These are phyloP conservation scores for Silene uniflora DNA, from an alignment of 148 eudicot species.

Conservation along the genomic window DNA sequence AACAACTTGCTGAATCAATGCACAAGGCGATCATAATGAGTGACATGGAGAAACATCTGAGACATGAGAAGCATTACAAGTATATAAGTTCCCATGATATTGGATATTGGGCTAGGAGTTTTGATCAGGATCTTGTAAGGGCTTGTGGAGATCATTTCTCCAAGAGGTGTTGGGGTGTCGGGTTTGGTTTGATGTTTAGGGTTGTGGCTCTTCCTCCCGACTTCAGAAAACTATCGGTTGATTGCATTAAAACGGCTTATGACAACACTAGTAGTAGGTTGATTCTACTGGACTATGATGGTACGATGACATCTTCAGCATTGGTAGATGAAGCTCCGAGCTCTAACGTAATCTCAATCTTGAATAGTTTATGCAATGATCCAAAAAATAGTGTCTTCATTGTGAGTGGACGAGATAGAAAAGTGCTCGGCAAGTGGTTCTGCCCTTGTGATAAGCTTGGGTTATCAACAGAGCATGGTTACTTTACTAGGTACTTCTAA, in stretches of 20 bases:
- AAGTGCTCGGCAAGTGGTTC: slow-evolving; percentile 62
- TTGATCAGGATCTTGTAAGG: slow-evolving; percentile 67
- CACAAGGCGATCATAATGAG: slow-evolving; percentile 42
- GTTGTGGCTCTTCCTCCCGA: slow-evolving; percentile 67
- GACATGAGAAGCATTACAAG: slow-evolving; percentile 75
- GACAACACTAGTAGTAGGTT: slow-evolving; percentile 43
- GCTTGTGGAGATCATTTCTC: slow-evolving; percentile 63
- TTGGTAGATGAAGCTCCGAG: slow-evolving; percentile 55
- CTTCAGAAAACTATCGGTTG: slow-evolving; percentile 60
- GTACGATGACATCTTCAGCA: slow-evolving; percentile 52
- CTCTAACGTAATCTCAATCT: slow-evolving; percentile 34
- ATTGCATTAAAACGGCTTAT: slow-evolving; percentile 53
- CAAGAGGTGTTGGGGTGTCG: slow-evolving; percentile 82
- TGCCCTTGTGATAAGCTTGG: slow-evolving; percentile 64
- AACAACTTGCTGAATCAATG: slow-evolving; percentile 58
- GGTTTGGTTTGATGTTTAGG: slow-evolving; percentile 65
- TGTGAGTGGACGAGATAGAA: slow-evolving; percentile 68
- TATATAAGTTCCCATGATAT: slow-evolving; percentile 79
- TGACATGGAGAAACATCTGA: slow-evolving; percentile 50
- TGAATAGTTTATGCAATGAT: slow-evolving; percentile 57
- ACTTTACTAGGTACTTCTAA: slow-evolving; percentile 44
- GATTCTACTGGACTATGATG: slow-evolving; percentile 73
- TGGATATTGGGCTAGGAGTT: slow-evolving; percentile 75
- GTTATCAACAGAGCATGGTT: slow-evolving; percentile 76
- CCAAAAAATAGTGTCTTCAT: slow-evolving; percentile 69